Conservation (phyloP, 1,139 yeast species). For the Pichia cactophila region DNA sequence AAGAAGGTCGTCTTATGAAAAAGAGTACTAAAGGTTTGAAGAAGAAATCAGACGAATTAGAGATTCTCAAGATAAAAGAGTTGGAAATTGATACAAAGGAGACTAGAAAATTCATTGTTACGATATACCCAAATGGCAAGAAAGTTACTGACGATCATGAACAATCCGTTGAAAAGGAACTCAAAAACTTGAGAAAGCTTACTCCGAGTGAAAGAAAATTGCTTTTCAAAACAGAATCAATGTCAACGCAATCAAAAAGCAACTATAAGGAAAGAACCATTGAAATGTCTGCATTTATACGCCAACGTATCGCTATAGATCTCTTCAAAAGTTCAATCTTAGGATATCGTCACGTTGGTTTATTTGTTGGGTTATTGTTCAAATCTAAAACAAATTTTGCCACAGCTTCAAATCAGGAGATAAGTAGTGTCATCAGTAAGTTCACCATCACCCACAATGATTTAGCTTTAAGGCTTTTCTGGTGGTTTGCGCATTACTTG, state of each 20-base stretch:
- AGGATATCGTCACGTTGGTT: slow-evolving; percentile 6
- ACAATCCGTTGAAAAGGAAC: not conserved
- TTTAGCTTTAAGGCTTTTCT: not conserved
- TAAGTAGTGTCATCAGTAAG: not conserved
- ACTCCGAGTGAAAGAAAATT: slow-evolving; percentile 8
- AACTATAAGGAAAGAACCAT: not conserved
- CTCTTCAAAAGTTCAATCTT: slow-evolving; percentile 11
- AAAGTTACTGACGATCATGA: not conserved
- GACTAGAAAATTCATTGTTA: slow-evolving; percentile 7
- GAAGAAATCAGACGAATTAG: not conserved
- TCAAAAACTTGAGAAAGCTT: slow-evolving; percentile 3
- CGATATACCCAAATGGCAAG: slow-evolving; percentile 15
- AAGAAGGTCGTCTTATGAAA: not conserved
- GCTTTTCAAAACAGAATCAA: slow-evolving; percentile 6
- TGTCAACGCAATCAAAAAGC: not conserved
- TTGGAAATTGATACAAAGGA: slow-evolving; percentile 4
- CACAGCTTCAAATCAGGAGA: not conserved
- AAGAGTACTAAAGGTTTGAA: not conserved
- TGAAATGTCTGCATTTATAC: slow-evolving; percentile 2
- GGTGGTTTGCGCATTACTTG: slow-evolving; percentile 2
- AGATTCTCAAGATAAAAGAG: slow-evolving; percentile 7
- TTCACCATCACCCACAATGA: not conserved
- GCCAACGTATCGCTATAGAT: slow-evolving; percentile 7
- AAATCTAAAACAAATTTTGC: slow-evolving; percentile 4
- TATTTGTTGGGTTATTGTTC: slow-evolving; percentile 6